These are phyloP conservation scores for Boechera retrofracta DNA, from an alignment of 345 rosid species.

Conservation along the genomic window DNA sequence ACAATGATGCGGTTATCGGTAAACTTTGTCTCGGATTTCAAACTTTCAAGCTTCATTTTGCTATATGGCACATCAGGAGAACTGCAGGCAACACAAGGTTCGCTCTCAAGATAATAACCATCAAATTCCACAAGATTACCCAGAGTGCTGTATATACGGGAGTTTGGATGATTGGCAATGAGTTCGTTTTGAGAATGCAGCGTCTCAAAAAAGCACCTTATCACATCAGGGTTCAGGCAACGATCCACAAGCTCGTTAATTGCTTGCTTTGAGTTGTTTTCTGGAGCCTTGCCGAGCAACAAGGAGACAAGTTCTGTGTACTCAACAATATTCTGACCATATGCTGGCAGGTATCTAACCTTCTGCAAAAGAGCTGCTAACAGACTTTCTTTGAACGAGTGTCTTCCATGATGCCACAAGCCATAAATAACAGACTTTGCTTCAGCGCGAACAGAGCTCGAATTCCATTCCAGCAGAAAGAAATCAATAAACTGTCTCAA, in stretches of 20 bases:
- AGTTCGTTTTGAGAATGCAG: conserved; percentile 96
- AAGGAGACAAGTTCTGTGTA: conserved; percentile 86
- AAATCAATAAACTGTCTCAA: conserved; percentile 88
- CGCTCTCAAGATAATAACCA: conserved; percentile 99
- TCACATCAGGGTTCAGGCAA: conserved; percentile 78
- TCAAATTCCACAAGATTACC: conserved; percentile 95
- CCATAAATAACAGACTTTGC: conserved; percentile 92
- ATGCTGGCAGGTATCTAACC: conserved; percentile 73
- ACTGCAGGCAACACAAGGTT: conserved; percentile 99
- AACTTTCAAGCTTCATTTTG: conserved; percentile 96
- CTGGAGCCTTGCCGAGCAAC: conserved; percentile 84
- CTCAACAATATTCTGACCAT: conserved; percentile 96
- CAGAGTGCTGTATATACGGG: conserved; percentile 90
- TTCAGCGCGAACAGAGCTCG: conserved; percentile 90
- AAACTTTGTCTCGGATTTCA: conserved; percentile 97
- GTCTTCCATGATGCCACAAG: conserved; percentile 94
- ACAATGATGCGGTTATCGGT: conserved; percentile 97
- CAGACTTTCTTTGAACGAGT: conserved; percentile 76
- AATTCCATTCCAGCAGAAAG: conserved; percentile 96
- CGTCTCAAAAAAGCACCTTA: conserved; percentile 84
- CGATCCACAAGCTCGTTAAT: conserved; percentile 70
- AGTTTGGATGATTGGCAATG: conserved; percentile 98
- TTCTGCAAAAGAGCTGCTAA: conserved; percentile 72
- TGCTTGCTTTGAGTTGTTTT: conserved; percentile 73
- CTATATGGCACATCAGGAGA: conserved; percentile 98